Evolutionary conservation across 768 basidiomycete species (phyloP), one percentile per base, ranked within the genome.

Genomic region (Phanerochaete sordida): DNA sequence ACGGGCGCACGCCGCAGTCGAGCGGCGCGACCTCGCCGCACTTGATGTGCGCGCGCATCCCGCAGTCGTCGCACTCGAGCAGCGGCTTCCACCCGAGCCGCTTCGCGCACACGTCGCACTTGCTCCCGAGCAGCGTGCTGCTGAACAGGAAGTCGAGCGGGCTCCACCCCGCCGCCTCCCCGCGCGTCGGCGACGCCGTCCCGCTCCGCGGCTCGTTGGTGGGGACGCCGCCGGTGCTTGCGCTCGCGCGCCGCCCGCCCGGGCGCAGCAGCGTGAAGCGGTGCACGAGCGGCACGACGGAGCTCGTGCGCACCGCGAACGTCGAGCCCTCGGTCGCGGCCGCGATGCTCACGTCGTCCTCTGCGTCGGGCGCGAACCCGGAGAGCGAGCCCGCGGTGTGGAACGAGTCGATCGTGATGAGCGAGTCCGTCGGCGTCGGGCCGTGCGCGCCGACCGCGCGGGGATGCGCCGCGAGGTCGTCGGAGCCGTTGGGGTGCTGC

Each of bases 61-160:
- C 87, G 73, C 94, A 95, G 73, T 95, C 93, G 71, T 95, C 93
- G 69, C 93, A 96, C 67, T 90, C 85, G 21, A 95, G 74, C 31
- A 89, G 82, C 23, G 92, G 86, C 70, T 93, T 95, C 87, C 90
- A 88, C 13, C 93, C 93, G 39, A 96, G 77, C 49, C 91, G 77
- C 78, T 94, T 95, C 45, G 71, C 68, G 67, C 93, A 96, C 19
- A 93, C 73, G 72, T 91, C 91, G 66, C 93, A 96, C 70, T 89
- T 93, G 51, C 86, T 81, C 2, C 84, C 83, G 24, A 91, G 71
- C 48, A 90, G 73, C 19, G 82, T 88, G 69, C 86, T 88, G 8
- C 85, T 84, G 73, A 93, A 91, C 68, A 93, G 81, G 60, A 92
- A 73, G 55, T 92, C 90, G 27, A 93, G 76, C 23, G 92, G 90